Base-by-base conservation (phyloP, 768 basidiomycete species). In the Clitopilus passeckerianus region DNA sequence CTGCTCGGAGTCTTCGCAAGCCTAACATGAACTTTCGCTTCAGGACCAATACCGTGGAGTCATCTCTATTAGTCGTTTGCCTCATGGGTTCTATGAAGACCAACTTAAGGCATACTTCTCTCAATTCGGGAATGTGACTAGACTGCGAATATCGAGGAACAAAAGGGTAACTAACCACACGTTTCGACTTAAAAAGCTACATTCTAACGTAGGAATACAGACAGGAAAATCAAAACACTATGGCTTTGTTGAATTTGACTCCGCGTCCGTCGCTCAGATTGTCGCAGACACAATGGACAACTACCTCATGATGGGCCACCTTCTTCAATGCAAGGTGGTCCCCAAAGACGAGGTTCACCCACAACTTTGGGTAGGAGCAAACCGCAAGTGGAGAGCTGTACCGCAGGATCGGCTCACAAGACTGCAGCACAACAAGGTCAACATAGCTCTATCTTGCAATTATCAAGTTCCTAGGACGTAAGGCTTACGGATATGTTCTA, bases 261-360 rank as follows among this genome's bases (percentile, higher is more conserved):
- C 93, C 44, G 82, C 85, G 18, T 81, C 89, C 0, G 95, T 98
- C 30, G 95, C 97, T 0, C 77, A 95, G 68, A 98, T 99, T 62
- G 97, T 97, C 7, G 89, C 91, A 1, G 97, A 98, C 68, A 98
- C 96, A 50, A 98, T 98, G 97, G 87, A 99, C 80, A 98, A 97
- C 76, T 99, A 98, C 73, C 83, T 99, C 37, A 80, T 99, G 63
- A 84, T 90, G 81, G 95, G 96, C 6, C 96, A 97, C 69, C 90
- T 99, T 63, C 80, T 99, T 58, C 85, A 84, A 46, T 98, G 96
- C 78, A 90, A 92, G 73, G 72, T 95, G 56, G 86, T 98, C 60
- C 93, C 97, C 41, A 86, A 86, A 65, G 93, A 95, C 23, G 73
- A 95, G 61, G 85, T 98, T 1, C 96, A 98, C 71, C 91, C 95